Evolutionary conservation across 73 alveolate species (phyloP).

Genomic region (Stentor coeruleus): DNA sequence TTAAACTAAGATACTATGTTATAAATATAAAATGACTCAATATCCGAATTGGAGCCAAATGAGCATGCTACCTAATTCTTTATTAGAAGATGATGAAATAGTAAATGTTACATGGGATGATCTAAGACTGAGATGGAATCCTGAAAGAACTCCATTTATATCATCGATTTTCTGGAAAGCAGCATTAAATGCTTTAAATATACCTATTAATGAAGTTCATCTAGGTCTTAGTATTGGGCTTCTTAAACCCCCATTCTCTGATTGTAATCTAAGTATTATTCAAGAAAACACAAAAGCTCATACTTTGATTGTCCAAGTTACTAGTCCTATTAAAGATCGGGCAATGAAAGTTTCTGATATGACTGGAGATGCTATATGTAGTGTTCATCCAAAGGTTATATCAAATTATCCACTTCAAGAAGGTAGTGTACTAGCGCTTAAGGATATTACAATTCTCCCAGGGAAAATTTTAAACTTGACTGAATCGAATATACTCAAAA

Average conservation of each 20-base stretch:
- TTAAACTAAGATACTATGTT: too few relatives aligned
- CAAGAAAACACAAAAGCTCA: not conserved
- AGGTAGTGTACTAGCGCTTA: not conserved
- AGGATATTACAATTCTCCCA: not conserved
- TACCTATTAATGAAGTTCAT: not conserved
- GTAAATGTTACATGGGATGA: not conserved
- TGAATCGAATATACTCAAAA: too few relatives aligned
- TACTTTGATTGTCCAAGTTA: not conserved
- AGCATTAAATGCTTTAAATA: not conserved
- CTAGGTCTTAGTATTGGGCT: not conserved
- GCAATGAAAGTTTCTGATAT: not conserved
- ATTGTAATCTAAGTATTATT: not conserved
- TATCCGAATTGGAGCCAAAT: not conserved
- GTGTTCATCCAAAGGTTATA: not conserved
- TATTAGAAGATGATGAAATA: not conserved
- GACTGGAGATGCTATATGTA: constrained; percentile 2
- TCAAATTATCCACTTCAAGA: not conserved
- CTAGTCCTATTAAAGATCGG: not conserved
- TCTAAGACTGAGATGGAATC: not conserved
- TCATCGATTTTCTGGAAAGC: not conserved
- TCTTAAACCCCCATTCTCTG: not conserved
- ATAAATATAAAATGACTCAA: not conserved
- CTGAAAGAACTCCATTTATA: not conserved
- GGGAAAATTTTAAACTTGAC: not conserved
- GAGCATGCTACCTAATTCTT: not conserved